Evolutionary conservation across 106 monocot species (phyloP).

Genomic region (Platanthera zijinensis): DNA sequence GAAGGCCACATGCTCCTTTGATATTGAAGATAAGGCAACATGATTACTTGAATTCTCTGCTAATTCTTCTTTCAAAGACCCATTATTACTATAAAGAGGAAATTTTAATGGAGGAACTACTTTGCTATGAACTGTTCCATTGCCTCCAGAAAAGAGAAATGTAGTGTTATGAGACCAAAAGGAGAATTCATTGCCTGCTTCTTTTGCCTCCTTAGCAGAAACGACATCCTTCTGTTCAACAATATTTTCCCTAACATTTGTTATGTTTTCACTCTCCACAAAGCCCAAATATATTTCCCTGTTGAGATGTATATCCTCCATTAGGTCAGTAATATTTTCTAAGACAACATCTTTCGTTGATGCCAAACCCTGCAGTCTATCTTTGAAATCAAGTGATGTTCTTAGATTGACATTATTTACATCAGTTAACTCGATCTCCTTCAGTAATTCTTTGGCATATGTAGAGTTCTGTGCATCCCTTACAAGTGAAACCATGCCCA

Average conservation of each 20-base stretch:
- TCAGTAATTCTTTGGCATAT: not conserved
- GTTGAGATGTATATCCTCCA: constrained; percentile 29
- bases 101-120: not conserved
- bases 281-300: constrained; percentile 14
- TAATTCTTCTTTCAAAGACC: not conserved
- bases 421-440: not conserved
- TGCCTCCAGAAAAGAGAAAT: not conserved
- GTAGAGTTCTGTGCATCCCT: constrained; percentile 7
- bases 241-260: constrained; percentile 15
- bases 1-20: too few relatives aligned
- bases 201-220: not conserved
- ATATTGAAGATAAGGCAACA: not conserved
- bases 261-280: constrained; percentile 9
- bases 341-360: not conserved
- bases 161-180: not conserved
- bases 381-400: not conserved
- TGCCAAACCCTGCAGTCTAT: not conserved
- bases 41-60: not conserved
- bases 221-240: not conserved
- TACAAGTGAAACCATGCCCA: constrained; percentile 13
- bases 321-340: constrained; percentile 13
- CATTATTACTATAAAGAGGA: not conserved
- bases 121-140: not conserved
- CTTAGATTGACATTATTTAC: not conserved
- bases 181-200: not conserved